phyloP scores from a whole-genome alignment of 1,284 basidiomycete genomes.

The Malassezia equina region DNA sequence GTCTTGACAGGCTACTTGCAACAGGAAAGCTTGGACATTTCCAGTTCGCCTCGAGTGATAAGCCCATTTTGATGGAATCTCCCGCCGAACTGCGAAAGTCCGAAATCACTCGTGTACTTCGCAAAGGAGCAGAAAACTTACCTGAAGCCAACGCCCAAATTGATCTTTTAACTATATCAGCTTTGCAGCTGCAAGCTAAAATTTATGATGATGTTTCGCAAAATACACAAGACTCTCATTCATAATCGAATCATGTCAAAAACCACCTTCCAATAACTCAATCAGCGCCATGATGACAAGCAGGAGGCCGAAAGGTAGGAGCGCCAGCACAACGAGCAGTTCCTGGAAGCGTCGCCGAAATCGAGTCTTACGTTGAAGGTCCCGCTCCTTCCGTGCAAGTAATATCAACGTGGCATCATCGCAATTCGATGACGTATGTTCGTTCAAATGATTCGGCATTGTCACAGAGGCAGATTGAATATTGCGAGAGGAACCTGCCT shows the following conservation, averaged over 20 bases:
- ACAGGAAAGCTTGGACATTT: slow-evolving; percentile 1
- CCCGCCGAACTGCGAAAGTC: not conserved
- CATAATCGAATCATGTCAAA: slow-evolving; percentile 3
- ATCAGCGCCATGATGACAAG: slow-evolving; percentile 23
- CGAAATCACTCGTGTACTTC: not conserved
- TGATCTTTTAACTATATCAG: not conserved
- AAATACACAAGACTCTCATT: not conserved
- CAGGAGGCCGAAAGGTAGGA: slow-evolving; percentile 29
- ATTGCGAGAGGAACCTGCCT: not conserved
- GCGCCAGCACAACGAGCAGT: slow-evolving; percentile 25
- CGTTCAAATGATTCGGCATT: slow-evolving; percentile 25
- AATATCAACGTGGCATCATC: slow-evolving; percentile 39
- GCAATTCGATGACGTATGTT: slow-evolving; percentile 19
- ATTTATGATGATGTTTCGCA: not conserved
- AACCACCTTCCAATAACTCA: slow-evolving; percentile 24
- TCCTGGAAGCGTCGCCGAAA: slow-evolving; percentile 16
- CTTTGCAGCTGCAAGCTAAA: not conserved
- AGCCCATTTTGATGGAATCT: not conserved
- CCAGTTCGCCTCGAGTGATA: not conserved
- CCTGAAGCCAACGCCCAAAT: slow-evolving; percentile 7
- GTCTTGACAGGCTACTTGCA: not conserved
- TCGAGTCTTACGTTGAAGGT: slow-evolving; percentile 31
- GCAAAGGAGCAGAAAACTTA: slow-evolving; percentile 7
- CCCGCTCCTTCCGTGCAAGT: slow-evolving; percentile 39
- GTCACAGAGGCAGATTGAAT: slow-evolving; percentile 5